These are phyloP conservation scores for Nannochloris sp. DNA, from an alignment of 139 green algal genomes.

Conservation along the genomic window DNA sequence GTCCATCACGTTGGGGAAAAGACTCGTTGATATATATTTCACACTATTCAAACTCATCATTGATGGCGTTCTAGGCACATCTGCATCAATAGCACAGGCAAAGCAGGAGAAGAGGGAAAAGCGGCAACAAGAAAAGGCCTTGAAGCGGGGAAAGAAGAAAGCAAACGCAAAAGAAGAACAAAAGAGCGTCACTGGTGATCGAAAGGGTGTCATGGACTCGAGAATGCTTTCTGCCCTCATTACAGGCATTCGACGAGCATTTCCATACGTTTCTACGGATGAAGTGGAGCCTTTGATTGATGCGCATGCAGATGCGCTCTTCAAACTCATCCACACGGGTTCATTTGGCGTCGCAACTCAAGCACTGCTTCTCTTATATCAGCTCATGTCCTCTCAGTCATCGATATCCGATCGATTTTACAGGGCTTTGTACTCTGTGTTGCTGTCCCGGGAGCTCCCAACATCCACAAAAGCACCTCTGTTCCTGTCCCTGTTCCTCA, in stretches of 20 bases:
- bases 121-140: background rate
- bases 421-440: conserved; percentile 74
- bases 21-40: conserved; percentile 87
- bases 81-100: conserved; percentile 21
- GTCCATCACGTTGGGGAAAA: conserved; percentile 43
- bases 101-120: conserved; percentile 7
- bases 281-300: conserved; percentile 57
- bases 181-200: background rate
- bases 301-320: conserved; percentile 63
- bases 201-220: conserved; percentile 36
- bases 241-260: conserved; percentile 76
- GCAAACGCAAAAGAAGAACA: conserved; percentile 9
- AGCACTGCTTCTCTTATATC: conserved; percentile 81
- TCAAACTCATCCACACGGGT: conserved; percentile 76
- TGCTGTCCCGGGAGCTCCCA: conserved; percentile 45
- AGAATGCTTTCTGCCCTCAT: conserved; percentile 75
- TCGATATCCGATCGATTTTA: conserved; percentile 81
- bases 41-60: conserved; percentile 75
- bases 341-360: conserved; percentile 77
- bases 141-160: conserved; percentile 13
- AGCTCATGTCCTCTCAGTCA: conserved; percentile 56
- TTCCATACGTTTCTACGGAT: conserved; percentile 71
- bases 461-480: conserved; percentile 54
- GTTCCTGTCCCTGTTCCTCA: conserved; percentile 84
- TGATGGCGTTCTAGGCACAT: conserved; percentile 54